A percentile compares a stretch with the other conserved stretches of the same genome.
phyloP scores from a whole-genome alignment of 2,329 filamentous ascomycete species.

The Cytospora paraplurivora region DNA sequence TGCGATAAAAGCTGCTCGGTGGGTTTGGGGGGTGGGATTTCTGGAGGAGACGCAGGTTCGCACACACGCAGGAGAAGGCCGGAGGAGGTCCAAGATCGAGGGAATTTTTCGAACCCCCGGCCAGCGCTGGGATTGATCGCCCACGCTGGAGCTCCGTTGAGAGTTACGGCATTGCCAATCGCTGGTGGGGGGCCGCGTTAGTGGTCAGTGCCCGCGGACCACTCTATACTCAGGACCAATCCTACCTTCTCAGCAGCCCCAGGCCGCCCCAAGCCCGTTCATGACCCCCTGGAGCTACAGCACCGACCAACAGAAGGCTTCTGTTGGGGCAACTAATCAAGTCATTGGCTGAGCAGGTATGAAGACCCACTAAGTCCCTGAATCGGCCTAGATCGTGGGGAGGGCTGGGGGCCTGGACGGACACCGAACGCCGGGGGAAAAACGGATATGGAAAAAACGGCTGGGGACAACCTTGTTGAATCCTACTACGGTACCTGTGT shows the following conservation, averaged over 20 bases:
- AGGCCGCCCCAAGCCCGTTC: too few species aligned
- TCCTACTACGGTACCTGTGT: not conserved
- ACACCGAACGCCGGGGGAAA: conserved; percentile 22
- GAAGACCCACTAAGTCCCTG: conserved; percentile 14
- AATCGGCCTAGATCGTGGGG: conserved; percentile 12
- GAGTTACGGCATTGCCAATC: conserved; percentile 24
- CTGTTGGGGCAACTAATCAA: conserved; percentile 21
- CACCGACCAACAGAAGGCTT: conserved; percentile 26
- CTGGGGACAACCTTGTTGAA: not conserved
- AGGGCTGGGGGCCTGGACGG: conserved; percentile 20
- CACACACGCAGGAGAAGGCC: conserved; percentile 8
- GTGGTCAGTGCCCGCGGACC: conserved; percentile 1
- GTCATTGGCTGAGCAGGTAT: not conserved
- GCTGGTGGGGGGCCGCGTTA: not conserved
- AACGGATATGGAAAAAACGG: conserved; percentile 7
- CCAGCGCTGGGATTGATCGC: conserved; percentile 1
- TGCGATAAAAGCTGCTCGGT: conserved; percentile 6
- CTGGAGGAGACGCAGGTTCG: not conserved
- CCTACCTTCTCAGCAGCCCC: too few species aligned
- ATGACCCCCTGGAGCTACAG: conserved; percentile 14
- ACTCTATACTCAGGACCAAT: too few species aligned
- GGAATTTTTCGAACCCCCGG: conserved; percentile 23
- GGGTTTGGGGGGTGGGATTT: not conserved
- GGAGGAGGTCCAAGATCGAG: conserved; percentile 21
- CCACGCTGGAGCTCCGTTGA: conserved; percentile 13